phyloP scores from a whole-genome alignment of 768 basidiomycete genomes.

The Melanogaster broomeanus region DNA sequence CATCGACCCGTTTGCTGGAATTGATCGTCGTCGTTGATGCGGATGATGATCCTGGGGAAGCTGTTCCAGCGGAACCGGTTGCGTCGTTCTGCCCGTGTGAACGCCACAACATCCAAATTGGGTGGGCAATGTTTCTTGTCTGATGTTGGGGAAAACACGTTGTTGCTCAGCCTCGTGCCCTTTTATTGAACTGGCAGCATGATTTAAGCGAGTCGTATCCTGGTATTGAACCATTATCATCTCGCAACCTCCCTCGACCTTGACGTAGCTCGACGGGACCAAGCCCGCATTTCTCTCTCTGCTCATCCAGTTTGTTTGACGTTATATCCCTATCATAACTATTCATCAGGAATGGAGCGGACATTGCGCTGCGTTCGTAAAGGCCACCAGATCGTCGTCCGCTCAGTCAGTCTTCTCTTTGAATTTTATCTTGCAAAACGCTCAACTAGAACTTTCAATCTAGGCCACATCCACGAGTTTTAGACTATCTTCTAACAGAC shows the following conservation, averaged over 20 bases:
- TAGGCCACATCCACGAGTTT: not conserved
- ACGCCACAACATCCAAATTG: no score
- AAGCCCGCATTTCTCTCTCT: not conserved
- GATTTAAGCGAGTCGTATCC: not conserved
- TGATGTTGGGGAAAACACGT: slow-evolving; percentile 2
- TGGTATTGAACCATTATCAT: not conserved
- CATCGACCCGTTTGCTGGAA: no score
- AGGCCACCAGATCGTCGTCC: not conserved
- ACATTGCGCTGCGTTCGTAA: not conserved
- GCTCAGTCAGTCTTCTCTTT: not conserved
- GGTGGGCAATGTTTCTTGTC: no score
- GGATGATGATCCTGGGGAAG: no score
- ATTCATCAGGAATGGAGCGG: not conserved
- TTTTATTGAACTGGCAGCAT: not conserved
- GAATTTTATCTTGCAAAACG: not conserved
- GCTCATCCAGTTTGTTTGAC: not conserved
- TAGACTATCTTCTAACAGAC: not conserved
- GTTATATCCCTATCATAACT: not conserved
- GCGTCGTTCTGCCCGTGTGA: no score
- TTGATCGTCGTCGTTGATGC: no score
- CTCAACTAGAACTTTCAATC: not conserved
- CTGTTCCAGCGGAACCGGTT: no score
- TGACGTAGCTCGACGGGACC: not conserved
- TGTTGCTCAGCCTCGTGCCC: not conserved
- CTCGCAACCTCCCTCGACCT: not conserved